These are phyloP conservation scores for Oehlia diaphana DNA, from an alignment of 192 early-diverging fungal genomes.

Conservation along the genomic window DNA sequence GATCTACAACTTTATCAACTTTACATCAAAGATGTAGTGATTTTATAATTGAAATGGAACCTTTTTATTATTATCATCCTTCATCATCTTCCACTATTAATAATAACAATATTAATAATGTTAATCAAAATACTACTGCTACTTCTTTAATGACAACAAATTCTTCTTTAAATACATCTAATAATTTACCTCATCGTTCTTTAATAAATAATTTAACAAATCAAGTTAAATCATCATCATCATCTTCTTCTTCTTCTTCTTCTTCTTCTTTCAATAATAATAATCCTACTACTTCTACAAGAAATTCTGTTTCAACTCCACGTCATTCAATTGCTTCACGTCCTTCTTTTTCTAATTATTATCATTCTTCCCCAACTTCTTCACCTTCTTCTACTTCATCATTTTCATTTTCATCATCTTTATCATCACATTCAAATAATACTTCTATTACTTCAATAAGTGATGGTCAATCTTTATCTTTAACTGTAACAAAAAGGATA, in stretches of 20 bases:
- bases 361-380: neutral
- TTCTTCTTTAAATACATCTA: neutral
- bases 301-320: neutral
- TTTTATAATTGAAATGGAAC: conserved; percentile 23
- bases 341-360: neutral
- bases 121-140: neutral
- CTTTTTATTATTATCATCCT: conserved; percentile 9
- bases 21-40: conserved; percentile 14
- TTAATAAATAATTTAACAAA: neutral
- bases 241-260: too few species aligned
- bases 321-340: neutral
- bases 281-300: neutral
- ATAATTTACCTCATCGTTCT: neutral
- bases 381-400: neutral
- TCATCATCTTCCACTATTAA: too few species aligned
- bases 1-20: neutral
- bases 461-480: conserved; percentile 13
- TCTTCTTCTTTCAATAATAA: too few species aligned
- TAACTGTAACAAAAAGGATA: neutral
- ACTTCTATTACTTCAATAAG: neutral
- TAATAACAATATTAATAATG: neutral
- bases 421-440: too few species aligned
- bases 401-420: too few species aligned
- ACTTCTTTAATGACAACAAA: conserved; percentile 2
- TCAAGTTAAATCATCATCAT: neutral